Percentiles rank a stretch among this genome's conserved stretches.
Evolutionary conservation across 106 monocot genomes (phyloP).

Genomic region (Posidonia australis): DNA sequence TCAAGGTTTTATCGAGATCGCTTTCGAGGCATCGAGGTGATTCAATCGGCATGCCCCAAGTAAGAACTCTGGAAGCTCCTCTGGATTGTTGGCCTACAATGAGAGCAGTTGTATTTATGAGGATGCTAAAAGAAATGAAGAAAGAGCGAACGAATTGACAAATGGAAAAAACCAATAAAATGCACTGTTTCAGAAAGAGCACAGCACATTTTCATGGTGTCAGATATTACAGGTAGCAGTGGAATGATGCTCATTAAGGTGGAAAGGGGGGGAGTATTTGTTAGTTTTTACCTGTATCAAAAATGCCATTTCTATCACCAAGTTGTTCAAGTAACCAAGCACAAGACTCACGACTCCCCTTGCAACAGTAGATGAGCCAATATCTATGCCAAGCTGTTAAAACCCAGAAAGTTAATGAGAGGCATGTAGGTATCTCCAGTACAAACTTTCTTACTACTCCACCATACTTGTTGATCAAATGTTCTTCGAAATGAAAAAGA

Average conservation of each 20-base stretch:
- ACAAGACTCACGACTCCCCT: conserved; percentile 74
- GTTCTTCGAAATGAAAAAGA: too few species aligned
- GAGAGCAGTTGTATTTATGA: not conserved
- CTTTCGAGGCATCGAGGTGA: conserved; percentile 62
- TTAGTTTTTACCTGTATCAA: conserved; percentile 43
- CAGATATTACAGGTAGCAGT: not conserved
- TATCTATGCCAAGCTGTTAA: conserved; percentile 55
- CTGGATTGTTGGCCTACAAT: conserved; percentile 52
- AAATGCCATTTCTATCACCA: conserved; percentile 83
- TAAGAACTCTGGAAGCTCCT: conserved; percentile 75
- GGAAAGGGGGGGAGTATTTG: too few species aligned
- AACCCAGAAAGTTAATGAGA: not conserved
- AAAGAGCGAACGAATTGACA: too few species aligned
- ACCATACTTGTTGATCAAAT: too few species aligned
- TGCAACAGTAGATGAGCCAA: conserved; percentile 69
- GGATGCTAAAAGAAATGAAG: too few species aligned
- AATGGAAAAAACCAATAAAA: not conserved
- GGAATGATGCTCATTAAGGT: not conserved
- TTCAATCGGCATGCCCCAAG: conserved; percentile 78
- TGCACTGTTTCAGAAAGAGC: too few species aligned
- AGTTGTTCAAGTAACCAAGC: conserved; percentile 61
- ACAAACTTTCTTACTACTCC: too few species aligned
- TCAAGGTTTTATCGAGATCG: conserved; percentile 19
- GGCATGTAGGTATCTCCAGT: not conserved
- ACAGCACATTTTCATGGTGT: not conserved